phyloP scores from a whole-genome alignment of 2,329 filamentous ascomycete species.

The Aureobasidium sp. region DNA sequence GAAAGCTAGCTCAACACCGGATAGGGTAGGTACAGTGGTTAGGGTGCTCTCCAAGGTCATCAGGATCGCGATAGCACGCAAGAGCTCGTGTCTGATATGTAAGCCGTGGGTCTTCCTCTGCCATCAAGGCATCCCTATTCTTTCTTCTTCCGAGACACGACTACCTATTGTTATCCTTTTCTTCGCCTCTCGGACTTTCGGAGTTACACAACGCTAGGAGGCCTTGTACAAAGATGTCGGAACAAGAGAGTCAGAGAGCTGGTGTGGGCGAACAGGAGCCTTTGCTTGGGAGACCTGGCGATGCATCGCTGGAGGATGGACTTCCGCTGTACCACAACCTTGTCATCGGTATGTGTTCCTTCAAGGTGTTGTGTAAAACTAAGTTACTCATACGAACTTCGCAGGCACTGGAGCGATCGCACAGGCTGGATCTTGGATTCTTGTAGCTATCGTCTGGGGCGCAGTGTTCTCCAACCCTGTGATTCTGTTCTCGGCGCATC shows the following conservation, averaged over 20 bases:
- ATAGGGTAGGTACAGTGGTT: background rate
- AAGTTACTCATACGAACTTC: conserved; percentile 18
- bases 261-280: conserved; percentile 57
- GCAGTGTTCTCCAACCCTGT: conserved; percentile 63
- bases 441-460: conserved; percentile 71
- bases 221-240: conserved; percentile 42
- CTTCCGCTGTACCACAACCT: conserved; percentile 64
- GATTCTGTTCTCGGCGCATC: conserved; percentile 83
- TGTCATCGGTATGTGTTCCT: conserved; percentile 52
- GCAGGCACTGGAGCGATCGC: conserved; percentile 74
- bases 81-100: background rate
- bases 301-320: conserved; percentile 62
- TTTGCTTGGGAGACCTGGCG: conserved; percentile 62
- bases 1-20: conserved; percentile 4
- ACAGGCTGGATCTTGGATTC: conserved; percentile 69
- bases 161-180: background rate
- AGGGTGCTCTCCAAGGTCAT: conserved; percentile 5
- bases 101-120: background rate
- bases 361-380: background rate
- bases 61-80: conserved; percentile 1
- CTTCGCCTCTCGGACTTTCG: background rate
- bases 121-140: background rate
- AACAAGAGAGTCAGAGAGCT: conserved; percentile 31
- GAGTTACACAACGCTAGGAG: background rate
- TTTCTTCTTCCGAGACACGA: background rate